phyloP scores from a whole-genome alignment of 768 basidiomycete genomes.

The Suillus lakei region DNA sequence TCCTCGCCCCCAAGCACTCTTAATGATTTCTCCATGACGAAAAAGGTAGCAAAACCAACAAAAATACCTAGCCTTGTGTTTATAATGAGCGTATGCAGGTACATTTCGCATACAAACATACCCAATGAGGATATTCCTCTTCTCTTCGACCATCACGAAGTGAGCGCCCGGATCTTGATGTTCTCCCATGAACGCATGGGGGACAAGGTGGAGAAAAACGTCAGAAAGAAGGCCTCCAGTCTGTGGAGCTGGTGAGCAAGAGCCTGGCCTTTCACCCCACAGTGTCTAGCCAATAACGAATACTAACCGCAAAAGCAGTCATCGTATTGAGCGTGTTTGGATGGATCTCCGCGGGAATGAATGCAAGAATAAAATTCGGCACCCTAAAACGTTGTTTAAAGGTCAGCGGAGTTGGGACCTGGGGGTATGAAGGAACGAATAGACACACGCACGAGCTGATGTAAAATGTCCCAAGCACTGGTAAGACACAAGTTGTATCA shows the following conservation, averaged over 20 bases:
- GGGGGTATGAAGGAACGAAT: constrained; percentile 10
- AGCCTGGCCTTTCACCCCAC: constrained; percentile 21
- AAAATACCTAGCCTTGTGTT: constrained; percentile 74
- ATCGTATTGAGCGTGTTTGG: constrained; percentile 87
- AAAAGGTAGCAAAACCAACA: constrained; percentile 86
- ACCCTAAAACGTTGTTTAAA: constrained; percentile 53
- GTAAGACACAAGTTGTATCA: constrained; percentile 20
- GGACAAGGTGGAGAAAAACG: constrained; percentile 90
- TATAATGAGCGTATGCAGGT: constrained; percentile 15
- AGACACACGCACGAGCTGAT: constrained; percentile 83
- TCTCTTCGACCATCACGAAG: constrained; percentile 87
- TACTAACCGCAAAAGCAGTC: constrained; percentile 88
- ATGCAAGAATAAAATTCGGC: constrained; percentile 93
- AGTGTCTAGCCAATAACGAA: constrained; percentile 12
- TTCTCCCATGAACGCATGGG: constrained; percentile 92
- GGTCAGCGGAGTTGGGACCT: constrained; percentile 22
- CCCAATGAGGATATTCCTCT: constrained; percentile 91
- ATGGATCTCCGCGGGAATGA: constrained; percentile 89
- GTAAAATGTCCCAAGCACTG: constrained; percentile 90
- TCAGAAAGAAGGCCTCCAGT: constrained; percentile 93
- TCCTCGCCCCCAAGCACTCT: constrained; percentile 75
- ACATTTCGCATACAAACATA: constrained; percentile 39
- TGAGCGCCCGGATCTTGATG: constrained; percentile 73
- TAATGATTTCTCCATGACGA: constrained; percentile 91
- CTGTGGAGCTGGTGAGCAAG: constrained; percentile 39